Evolutionary conservation across 1,284 basidiomycete genomes (phyloP).

Genomic region (Phellopilus nigrolimitatus): DNA sequence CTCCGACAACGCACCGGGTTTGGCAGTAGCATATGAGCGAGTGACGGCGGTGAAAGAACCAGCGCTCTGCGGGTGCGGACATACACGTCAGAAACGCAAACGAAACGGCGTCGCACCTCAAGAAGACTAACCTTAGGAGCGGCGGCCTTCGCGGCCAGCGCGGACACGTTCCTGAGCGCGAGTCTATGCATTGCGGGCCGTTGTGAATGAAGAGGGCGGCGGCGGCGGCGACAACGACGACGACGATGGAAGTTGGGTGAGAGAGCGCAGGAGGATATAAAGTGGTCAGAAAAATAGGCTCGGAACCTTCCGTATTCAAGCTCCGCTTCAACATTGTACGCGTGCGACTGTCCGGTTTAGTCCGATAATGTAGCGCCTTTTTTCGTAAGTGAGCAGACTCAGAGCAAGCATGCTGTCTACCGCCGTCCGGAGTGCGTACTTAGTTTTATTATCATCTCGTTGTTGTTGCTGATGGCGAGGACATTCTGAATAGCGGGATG

Average conservation of each 20-base stretch:
- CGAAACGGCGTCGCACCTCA: not conserved
- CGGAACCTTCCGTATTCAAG: constrained; percentile 24
- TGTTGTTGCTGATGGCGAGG: not conserved
- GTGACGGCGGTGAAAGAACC: constrained; percentile 45
- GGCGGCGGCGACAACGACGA: constrained; percentile 17
- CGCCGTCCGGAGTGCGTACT: constrained; percentile 5
- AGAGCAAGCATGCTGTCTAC: not conserved
- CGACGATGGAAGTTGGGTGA: constrained; percentile 34
- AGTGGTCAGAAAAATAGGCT: constrained; percentile 11
- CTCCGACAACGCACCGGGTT: constrained; percentile 71
- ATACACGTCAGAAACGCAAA: constrained; percentile 21
- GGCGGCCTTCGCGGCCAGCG: constrained; percentile 52
- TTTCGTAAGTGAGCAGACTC: not conserved
- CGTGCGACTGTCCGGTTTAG: not conserved
- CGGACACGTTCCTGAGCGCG: constrained; percentile 78
- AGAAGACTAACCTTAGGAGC: constrained; percentile 53
- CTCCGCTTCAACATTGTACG: constrained; percentile 27
- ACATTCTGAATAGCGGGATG: not conserved
- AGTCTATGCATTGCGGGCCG: constrained; percentile 76
- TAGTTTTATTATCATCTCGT: not conserved
- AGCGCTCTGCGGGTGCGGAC: constrained; percentile 40
- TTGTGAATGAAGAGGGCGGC: constrained; percentile 19
- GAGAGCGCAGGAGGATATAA: constrained; percentile 24
- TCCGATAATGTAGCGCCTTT: constrained; percentile 1
- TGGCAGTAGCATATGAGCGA: constrained; percentile 94